Base-by-base conservation (phyloP, 2,329 filamentous ascomycete genomes). In the Aquanectria penicillioides region DNA sequence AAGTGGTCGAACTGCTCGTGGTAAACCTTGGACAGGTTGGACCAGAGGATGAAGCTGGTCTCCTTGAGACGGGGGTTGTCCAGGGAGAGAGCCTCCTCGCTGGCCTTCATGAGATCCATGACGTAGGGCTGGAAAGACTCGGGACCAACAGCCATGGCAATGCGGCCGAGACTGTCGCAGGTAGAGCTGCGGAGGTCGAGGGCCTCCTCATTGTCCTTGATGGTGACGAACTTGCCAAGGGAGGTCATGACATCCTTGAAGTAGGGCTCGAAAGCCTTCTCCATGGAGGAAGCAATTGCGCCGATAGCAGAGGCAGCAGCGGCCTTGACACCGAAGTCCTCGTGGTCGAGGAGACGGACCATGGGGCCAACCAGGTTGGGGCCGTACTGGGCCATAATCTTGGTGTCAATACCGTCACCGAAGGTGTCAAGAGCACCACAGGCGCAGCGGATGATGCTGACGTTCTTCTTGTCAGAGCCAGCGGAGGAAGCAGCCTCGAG, bases 41-140 rank as follows among this genome's bases (percentile, higher is more conserved):
- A 93, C 94, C 95, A 99, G 52, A 99, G 85, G 62, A 98, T 96
- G 80, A 97, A 99, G 74, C 93, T 97, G 62, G 93, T 97, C 82
- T 99, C 95, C 77, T 93, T 92, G 48, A 98, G 87, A 56, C 94
- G 87, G 36, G 94, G 91, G 79, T 97, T 94, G 69, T 93, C 94
- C 3, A 99, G 88, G 68, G 90, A 83, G 2, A 98, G 84, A 53
- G 91, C 94, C 77, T 97, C 94, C 78, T 97, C 94, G 66, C 92
- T 97, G 12, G 94, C 90, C 70, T 89, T 85, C 91, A 99, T 97
- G 57, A 98, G 83, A 36, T 93, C 92, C 72, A 91, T 84, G 29
- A 98, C 94, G 73, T 94, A 98, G 12, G 91, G 92, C 80, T 97
- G 89, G 83, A 98, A 98, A 43, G 90, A 84, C 74, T 92, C 85